Percentiles rank a stretch among this genome's conserved stretches.
Evolutionary conservation across 257 asterid genomes (phyloP).

Genomic region (Penstemon barbatus): DNA sequence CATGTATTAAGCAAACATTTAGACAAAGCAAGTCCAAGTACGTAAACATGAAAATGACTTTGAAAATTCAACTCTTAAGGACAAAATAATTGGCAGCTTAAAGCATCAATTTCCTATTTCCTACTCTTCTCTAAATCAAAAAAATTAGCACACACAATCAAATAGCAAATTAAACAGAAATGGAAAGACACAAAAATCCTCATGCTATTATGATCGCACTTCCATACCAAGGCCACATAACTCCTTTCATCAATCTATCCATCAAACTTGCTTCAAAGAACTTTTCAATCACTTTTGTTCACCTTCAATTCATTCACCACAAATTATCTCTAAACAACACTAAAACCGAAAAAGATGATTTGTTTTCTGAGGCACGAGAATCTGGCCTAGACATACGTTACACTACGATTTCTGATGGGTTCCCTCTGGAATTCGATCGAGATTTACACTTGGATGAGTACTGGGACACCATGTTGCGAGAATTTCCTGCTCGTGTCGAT

Average conservation of each 20-base stretch:
- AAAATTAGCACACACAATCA: too few relatives aligned
- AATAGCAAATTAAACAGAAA: background rate
- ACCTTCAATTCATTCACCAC: conserved; percentile 50
- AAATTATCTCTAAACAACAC: conserved; percentile 36
- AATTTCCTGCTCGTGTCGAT: conserved; percentile 42
- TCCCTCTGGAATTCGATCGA: conserved; percentile 42
- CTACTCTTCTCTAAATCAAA: background rate
- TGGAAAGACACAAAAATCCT: conserved; percentile 25
- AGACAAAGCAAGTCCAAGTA: too few relatives aligned
- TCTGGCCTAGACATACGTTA: conserved; percentile 57
- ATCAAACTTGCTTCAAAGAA: conserved; percentile 64
- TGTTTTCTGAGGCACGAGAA: conserved; percentile 37
- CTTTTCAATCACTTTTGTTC: conserved; percentile 53
- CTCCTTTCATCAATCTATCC: conserved; percentile 55
- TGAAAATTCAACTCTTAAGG: background rate
- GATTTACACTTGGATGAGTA: conserved; percentile 17
- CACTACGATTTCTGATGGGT: conserved; percentile 51
- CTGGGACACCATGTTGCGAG: conserved; percentile 36
- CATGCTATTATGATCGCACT: conserved; percentile 61
- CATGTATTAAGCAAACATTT: too few relatives aligned
- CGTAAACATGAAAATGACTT: too few relatives aligned
- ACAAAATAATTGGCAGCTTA: background rate
- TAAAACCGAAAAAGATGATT: conserved; percentile 14
- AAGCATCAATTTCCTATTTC: background rate
- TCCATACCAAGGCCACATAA: conserved; percentile 74